A percentile compares a stretch with the other conserved stretches of the same genome.
phyloP scores from a whole-genome alignment of 805 yeast species.

The Kluyveromyces nonfermentans region DNA sequence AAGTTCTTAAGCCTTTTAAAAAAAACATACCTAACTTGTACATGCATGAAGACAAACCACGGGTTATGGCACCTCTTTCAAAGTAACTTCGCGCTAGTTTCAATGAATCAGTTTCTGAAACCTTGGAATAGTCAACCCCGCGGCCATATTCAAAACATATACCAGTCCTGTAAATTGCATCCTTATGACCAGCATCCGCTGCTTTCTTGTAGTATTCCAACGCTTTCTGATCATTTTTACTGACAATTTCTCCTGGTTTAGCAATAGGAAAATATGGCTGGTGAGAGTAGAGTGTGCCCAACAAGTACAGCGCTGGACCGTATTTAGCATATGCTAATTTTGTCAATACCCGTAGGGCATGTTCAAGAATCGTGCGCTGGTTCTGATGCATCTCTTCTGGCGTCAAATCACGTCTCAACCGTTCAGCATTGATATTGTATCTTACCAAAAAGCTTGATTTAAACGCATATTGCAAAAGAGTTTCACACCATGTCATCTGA shows the following conservation, averaged over 20 bases:
- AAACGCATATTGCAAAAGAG: constrained; percentile 40
- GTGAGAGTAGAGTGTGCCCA: constrained; percentile 56
- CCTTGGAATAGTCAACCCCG: constrained; percentile 39
- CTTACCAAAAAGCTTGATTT: constrained; percentile 33
- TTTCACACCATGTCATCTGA: constrained; percentile 59
- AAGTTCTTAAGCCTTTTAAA: constrained; percentile 40
- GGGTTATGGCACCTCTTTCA: constrained; percentile 50
- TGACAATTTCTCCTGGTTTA: constrained; percentile 39
- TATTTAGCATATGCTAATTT: constrained; percentile 42
- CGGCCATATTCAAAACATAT: constrained; percentile 48
- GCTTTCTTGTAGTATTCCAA: constrained; percentile 51
- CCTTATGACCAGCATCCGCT: constrained; percentile 46
- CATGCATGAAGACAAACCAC: constrained; percentile 54
- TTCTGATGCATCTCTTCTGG: constrained; percentile 40
- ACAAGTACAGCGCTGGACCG: constrained; percentile 45
- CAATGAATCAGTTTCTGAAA: constrained; percentile 13
- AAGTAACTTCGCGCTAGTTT: constrained; percentile 46
- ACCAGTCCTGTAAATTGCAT: constrained; percentile 60
- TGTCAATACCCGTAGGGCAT: constrained; percentile 51
- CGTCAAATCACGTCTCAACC: constrained; percentile 30
- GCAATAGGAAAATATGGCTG: constrained; percentile 34
- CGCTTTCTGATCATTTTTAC: constrained; percentile 50
- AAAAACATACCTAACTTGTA: constrained; percentile 62
- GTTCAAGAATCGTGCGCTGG: constrained; percentile 44
- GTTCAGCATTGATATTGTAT: constrained; percentile 40